Base-by-base conservation (phyloP, 1,284 basidiomycete species). In the Neonothopanus nambi region DNA sequence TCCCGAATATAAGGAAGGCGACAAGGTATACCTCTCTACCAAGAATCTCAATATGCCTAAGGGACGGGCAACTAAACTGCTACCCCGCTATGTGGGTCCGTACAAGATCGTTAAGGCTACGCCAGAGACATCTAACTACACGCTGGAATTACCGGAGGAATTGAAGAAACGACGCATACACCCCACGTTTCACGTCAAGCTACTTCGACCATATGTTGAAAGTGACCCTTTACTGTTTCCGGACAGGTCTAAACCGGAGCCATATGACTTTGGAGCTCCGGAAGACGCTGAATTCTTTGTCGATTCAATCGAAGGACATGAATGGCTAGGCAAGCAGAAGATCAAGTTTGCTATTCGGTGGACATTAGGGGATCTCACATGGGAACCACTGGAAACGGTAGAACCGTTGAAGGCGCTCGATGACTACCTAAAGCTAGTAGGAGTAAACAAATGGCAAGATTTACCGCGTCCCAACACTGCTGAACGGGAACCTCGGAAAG, bases 51-150 rank as follows among this genome's bases (percentile, higher is more conserved):
- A 53, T 4, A 44, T 73, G 6, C 68, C 63, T 0, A 70, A 70
- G 46, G 63, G 61, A 1, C 36, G 59, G 2, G 61, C 63, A 1
- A 13, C 48, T 0, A 72, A 71, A 54, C 55, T 71, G 2, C 35
- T 58, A 1, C 70, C 69, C 0, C 64, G 65, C 44, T 71, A 54
- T 50, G 59, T 70, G 28, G 69, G 71, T 2, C 71, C 67, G 1
- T 72, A 65, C 48, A 44, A 57, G 6, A 59, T 74, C 21, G 12
- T 59, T 0, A 17, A 57, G 8, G 63, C 63, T 24, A 28, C 57
- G 6, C 58, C 54, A 3, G 54, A 60, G 3, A 63, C 51, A 0
- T 67, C 67, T 0, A 62, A 33, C 3, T 70, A 65, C 48, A 51
- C 56, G 36, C 26, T 71, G 6, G 65, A 70, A n/a, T 54, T 72